Conservation (phyloP, 176 grass and related monocot species). For the Leersia perrieri region DNA sequence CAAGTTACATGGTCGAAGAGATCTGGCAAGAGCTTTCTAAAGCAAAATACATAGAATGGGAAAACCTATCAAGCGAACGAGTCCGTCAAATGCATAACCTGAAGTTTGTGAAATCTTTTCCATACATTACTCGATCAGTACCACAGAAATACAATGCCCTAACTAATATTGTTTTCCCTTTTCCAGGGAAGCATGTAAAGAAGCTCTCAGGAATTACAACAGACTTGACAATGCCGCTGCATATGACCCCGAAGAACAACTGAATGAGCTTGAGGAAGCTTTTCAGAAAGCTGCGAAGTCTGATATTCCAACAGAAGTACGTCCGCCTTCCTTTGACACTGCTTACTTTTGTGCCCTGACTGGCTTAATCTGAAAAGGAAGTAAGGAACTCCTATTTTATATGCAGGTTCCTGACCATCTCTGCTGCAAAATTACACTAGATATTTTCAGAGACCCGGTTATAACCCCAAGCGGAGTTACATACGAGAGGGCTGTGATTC, state of each 20-base stretch:
- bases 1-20: constrained; percentile 80
- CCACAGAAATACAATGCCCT: neutral
- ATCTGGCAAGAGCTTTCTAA: constrained; percentile 77
- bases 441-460: constrained; percentile 84
- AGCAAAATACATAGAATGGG: constrained; percentile 90
- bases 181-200: constrained; percentile 66
- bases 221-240: constrained; percentile 39
- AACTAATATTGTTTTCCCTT: neutral
- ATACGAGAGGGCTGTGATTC: constrained; percentile 75
- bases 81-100: constrained; percentile 44
- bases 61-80: constrained; percentile 53
- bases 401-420: constrained; percentile 90
- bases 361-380: constrained; percentile 3
- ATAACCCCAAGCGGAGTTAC: constrained; percentile 87
- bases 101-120: constrained; percentile 44
- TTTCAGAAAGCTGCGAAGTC: constrained; percentile 55
- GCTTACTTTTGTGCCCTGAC: neutral
- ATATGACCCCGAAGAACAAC: constrained; percentile 46
- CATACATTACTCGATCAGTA: constrained; percentile 9
- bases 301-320: constrained; percentile 73
- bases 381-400: neutral
- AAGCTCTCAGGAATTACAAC: constrained; percentile 59
- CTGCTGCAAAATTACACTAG: constrained; percentile 93
- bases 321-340: neutral
- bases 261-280: constrained; percentile 59